Conservation (phyloP, 805 yeast species). For the Peterozyma toletana region DNA sequence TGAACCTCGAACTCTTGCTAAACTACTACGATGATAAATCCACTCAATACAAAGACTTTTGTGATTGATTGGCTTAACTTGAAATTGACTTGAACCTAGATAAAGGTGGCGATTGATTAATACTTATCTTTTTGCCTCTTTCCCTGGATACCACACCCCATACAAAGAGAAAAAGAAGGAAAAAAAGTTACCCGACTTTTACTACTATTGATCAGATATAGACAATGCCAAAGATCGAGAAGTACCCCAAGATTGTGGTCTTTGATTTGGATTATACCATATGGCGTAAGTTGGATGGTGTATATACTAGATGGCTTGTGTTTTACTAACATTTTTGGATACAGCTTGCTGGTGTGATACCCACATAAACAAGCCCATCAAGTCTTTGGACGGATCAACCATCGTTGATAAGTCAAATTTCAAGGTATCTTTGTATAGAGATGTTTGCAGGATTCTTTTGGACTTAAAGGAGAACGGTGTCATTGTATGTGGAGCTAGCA, state of each 20-base stretch:
- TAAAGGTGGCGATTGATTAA: too few relatives aligned
- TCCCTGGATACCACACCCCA: too few relatives aligned
- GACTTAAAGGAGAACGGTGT: conserved; percentile 43
- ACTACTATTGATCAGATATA: not conserved
- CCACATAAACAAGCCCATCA: conserved; percentile 53
- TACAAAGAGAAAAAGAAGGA: too few relatives aligned
- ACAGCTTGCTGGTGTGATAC: conserved; percentile 69
- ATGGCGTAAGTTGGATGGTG: conserved; percentile 48
- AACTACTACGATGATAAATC: too few relatives aligned
- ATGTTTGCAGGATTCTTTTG: conserved; percentile 56
- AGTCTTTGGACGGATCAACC: conserved; percentile 22
- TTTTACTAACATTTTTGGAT: not conserved
- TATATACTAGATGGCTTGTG: not conserved
- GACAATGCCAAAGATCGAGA: not conserved
- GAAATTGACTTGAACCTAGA: too few relatives aligned
- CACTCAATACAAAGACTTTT: too few relatives aligned
- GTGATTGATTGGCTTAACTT: too few relatives aligned
- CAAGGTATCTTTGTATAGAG: conserved; percentile 51
- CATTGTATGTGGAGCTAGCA: conserved; percentile 61
- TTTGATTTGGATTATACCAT: conserved; percentile 72
- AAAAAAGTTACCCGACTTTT: too few relatives aligned
- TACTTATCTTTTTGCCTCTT: too few relatives aligned
- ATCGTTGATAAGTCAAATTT: conserved; percentile 51
- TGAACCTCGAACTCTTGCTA: too few relatives aligned
- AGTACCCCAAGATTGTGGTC: conserved; percentile 48